Percentiles rank a stretch among this genome's conserved stretches.
phyloP scores from a whole-genome alignment of 345 rosid genomes.

The Pugionium dolabratum region DNA sequence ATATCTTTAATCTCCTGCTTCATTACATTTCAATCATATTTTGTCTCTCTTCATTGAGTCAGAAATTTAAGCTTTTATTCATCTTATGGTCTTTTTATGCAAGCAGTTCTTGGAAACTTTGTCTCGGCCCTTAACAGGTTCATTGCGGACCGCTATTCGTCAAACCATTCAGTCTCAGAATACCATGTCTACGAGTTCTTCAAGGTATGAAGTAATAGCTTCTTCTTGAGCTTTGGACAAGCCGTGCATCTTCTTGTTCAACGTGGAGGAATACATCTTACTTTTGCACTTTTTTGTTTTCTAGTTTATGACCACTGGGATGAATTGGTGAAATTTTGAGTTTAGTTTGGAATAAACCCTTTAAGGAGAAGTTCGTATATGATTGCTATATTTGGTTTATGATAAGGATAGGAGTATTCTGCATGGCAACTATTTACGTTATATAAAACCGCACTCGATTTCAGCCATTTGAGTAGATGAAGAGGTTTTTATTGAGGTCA shows the following conservation, averaged over 20 bases:
- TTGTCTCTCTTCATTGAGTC: background rate
- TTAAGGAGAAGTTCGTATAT: background rate
- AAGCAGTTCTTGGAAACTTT: conserved; percentile 89
- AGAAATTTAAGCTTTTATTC: conserved; percentile 14
- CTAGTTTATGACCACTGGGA: background rate
- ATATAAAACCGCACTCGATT: background rate
- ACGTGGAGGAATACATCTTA: conserved; percentile 8
- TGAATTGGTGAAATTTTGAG: background rate
- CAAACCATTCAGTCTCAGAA: conserved; percentile 75
- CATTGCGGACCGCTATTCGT: conserved; percentile 81
- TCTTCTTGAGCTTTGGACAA: conserved; percentile 6
- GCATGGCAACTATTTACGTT: conserved; percentile 4
- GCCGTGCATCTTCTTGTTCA: conserved; percentile 2
- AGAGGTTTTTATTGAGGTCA: background rate
- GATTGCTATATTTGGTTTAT: conserved; percentile 11
- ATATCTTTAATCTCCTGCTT: background rate
- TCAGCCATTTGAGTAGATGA: conserved; percentile 9
- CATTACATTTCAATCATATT: background rate
- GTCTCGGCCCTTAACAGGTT: conserved; percentile 91
- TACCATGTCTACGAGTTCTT: conserved; percentile 95
- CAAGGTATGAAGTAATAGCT: conserved; percentile 55
- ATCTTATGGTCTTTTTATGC: conserved; percentile 19
- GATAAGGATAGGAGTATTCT: conserved; percentile 3
- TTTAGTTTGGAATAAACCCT: background rate
- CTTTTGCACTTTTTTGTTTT: background rate